phyloP scores from a whole-genome alignment of 371 early-diverging fungal genomes.

The Umbelopsis sp. region DNA sequence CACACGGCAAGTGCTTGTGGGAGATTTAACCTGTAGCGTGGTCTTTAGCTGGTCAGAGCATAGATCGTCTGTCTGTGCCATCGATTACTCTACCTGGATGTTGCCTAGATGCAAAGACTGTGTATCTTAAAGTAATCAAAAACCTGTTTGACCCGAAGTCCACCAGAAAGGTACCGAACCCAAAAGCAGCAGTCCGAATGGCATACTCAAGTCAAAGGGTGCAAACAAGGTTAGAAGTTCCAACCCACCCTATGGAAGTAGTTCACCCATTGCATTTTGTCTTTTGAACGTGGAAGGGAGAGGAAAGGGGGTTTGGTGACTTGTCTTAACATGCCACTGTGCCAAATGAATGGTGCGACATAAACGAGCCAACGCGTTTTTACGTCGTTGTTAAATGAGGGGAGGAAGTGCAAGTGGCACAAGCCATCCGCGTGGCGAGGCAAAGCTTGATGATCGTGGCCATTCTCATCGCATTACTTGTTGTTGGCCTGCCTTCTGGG shows the following conservation, averaged over 20 bases:
- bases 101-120: background rate
- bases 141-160: conserved; percentile 6
- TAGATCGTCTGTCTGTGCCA: background rate
- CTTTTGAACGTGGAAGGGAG: background rate
- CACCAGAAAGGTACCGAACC: too few relatives aligned
- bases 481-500: conserved; percentile 16
- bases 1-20: too few relatives aligned
- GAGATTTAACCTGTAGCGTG: too few relatives aligned
- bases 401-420: conserved; percentile 8
- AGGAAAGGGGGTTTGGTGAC: too few relatives aligned
- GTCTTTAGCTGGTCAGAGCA: background rate
- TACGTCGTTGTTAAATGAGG: background rate
- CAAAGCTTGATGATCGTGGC: conserved; percentile 17
- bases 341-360: background rate
- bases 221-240: background rate
- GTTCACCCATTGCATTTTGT: background rate
- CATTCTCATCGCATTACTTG: conserved; percentile 19
- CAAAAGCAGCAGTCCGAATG: too few relatives aligned
- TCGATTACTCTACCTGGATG: background rate
- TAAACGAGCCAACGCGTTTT: background rate
- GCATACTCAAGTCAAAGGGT: background rate
- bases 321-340: background rate
- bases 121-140: background rate
- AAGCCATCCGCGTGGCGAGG: conserved; percentile 14
- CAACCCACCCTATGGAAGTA: too few relatives aligned